phyloP scores from a whole-genome alignment of 106 monocot species.

The Acanthochlamys bracteata region DNA sequence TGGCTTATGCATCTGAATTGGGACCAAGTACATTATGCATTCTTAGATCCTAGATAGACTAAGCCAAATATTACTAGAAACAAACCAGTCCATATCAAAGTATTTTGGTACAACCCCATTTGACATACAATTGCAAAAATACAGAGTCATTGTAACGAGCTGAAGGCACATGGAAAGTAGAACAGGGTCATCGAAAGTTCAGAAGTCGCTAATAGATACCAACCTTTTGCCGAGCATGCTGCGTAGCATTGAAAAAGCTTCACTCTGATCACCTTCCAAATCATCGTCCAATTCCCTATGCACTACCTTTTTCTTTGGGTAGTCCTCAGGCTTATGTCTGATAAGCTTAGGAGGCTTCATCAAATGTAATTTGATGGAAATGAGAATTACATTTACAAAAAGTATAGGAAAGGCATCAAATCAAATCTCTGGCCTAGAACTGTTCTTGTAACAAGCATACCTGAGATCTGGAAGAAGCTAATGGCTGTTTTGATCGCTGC shows the following conservation, averaged over 20 bases:
- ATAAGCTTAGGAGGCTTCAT: slow-evolving; percentile 45
- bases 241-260: slow-evolving; percentile 38
- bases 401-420: neutral
- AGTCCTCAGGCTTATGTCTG: slow-evolving; percentile 13
- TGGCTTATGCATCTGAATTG: no score
- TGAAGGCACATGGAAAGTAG: no score
- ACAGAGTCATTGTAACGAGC: no score
- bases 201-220: no score
- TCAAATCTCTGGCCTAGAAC: neutral
- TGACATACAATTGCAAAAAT: no score
- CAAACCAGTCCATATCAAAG: no score
- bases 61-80: no score
- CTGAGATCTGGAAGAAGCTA: slow-evolving; percentile 24
- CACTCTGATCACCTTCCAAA: slow-evolving; percentile 30
- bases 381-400: no score
- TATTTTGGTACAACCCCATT: no score
- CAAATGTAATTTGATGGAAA: neutral
- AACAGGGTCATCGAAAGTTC: no score
- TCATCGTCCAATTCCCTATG: slow-evolving; percentile 20
- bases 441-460: neutral
- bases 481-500: slow-evolving; percentile 13
- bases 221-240: slow-evolving; percentile 62
- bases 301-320: slow-evolving; percentile 29
- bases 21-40: no score
- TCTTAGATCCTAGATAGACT: no score